Conservation (phyloP, 2,329 filamentous ascomycete species). For the Phoma herbarum region DNA sequence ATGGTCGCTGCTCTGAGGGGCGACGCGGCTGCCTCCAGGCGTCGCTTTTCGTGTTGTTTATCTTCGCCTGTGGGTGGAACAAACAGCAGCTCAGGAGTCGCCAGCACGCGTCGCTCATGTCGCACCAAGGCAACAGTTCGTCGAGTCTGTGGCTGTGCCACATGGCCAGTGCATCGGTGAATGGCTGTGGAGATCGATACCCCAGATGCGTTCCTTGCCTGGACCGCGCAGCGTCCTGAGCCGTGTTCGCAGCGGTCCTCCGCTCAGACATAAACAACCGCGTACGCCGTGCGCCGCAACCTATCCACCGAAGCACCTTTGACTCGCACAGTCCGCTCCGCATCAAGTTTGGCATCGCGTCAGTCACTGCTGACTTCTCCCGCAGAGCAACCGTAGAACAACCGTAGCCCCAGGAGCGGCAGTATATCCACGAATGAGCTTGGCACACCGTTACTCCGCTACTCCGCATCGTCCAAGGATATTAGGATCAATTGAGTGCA, state of each 20-base stretch:
- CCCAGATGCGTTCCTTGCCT: slow-evolving; percentile 17
- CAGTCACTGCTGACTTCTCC: slow-evolving; percentile 1
- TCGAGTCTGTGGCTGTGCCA: slow-evolving; percentile 15
- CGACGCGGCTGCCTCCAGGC: not conserved
- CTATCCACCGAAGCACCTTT: slow-evolving; percentile 8
- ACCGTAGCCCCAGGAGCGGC: not conserved
- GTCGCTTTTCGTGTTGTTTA: not conserved
- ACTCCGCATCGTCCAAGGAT: not conserved
- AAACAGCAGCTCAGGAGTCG: slow-evolving; percentile 1
- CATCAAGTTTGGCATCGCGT: slow-evolving; percentile 5
- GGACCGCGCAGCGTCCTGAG: slow-evolving; percentile 21
- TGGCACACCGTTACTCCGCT: slow-evolving; percentile 1
- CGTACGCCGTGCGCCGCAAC: slow-evolving; percentile 6
- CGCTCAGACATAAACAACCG: not conserved
- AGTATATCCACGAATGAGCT: slow-evolving; percentile 18
- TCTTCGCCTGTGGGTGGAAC: not conserved
- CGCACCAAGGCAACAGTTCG: slow-evolving; percentile 13
- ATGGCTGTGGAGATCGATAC: slow-evolving; percentile 13
- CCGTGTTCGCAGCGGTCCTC: slow-evolving; percentile 18
- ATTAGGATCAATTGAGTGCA: not conserved
- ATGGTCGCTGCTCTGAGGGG: not conserved
- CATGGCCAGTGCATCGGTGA: slow-evolving; percentile 15
- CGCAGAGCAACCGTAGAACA: slow-evolving; percentile 6
- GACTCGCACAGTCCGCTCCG: slow-evolving; percentile 9
- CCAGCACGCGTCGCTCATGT: slow-evolving; percentile 3